phyloP scores from a whole-genome alignment of 306 rosid genomes.

The Fragaria ananassa region DNA sequence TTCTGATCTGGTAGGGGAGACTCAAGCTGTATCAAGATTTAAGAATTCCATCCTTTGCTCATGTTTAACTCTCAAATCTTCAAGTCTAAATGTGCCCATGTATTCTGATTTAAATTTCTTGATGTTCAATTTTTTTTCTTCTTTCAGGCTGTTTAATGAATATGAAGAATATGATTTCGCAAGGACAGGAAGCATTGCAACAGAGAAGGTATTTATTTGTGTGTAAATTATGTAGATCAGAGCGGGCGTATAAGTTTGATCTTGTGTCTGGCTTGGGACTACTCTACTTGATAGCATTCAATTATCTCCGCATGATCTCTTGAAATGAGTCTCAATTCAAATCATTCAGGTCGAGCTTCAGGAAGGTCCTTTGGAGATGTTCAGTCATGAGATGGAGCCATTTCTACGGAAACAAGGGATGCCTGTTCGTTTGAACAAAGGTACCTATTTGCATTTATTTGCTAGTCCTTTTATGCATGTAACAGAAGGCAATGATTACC shows the following conservation, averaged over 20 bases:
- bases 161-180: constrained; percentile 82
- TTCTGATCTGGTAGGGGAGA: not conserved
- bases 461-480: not conserved
- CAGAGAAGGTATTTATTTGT: constrained; percentile 52
- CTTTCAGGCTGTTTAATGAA: constrained; percentile 67
- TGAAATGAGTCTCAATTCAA: not conserved
- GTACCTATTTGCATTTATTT: constrained; percentile 30
- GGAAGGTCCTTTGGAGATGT: constrained; percentile 92
- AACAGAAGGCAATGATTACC: not conserved
- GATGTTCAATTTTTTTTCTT: not conserved
- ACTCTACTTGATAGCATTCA: not conserved
- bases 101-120: not conserved
- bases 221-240: not conserved
- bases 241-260: not conserved
- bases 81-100: not conserved
- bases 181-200: constrained; percentile 75
- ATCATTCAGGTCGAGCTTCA: constrained; percentile 73
- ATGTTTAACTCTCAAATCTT: not conserved
- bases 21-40: not conserved
- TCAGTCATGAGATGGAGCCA: constrained; percentile 98
- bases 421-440: constrained; percentile 96
- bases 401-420: constrained; percentile 88
- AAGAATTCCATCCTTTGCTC: not conserved
- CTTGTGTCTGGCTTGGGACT: not conserved
- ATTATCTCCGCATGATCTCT: not conserved